Evolutionary conservation across 164 flowering plant species (phyloP), one percentile per base, ranked within the genome.

Genomic region (Euptelea pleiosperma): DNA sequence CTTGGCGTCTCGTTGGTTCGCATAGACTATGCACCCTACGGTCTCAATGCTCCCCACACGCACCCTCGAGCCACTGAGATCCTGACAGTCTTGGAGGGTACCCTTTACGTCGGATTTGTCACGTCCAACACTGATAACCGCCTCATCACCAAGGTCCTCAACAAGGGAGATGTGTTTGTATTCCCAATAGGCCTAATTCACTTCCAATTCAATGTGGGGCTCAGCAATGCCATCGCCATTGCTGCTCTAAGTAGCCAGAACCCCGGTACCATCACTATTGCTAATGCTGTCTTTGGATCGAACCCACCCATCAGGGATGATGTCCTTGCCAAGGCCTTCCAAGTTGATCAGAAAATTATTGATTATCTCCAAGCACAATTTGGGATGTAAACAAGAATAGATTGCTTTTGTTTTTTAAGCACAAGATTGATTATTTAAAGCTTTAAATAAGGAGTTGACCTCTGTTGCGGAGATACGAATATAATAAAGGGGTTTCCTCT

Each of bases 1-100:
- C 39, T 58, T 6, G 61, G 61, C 18, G 43, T 58, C 35, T 43
- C 61, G 15, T n/a, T 58, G 39, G 61, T n/a, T 12, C 61, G 61
- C 15, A 58, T 58, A 0, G 61, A 58, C 40, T 58, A n/a, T 22
- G 61, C 61, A 29, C 61, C 61, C 1, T 11, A 1, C 10, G 61
- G 52, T 6, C 40, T 43, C 6, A 58, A 58, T 19, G 36, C 61
- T 43, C 61, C 61, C 4, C 61, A 57, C 61, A 44, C 52, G 4
- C 52, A 58, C 8, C 61, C 61, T 9, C 30, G 52, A 18, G 52
- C 41, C 15, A n/a, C 52, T 6, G 61, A 58, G 40, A 30, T 58
- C 7, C 22, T 58, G 8, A 14, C 34, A 6, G 52, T 58, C 51
- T 30, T 44, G 28, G 64, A 50, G 22, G 64, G 64, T 31, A 50